Evolutionary conservation across 805 yeast genomes (phyloP).

Genomic region (Hemisphaericaspora nanyangensis): DNA sequence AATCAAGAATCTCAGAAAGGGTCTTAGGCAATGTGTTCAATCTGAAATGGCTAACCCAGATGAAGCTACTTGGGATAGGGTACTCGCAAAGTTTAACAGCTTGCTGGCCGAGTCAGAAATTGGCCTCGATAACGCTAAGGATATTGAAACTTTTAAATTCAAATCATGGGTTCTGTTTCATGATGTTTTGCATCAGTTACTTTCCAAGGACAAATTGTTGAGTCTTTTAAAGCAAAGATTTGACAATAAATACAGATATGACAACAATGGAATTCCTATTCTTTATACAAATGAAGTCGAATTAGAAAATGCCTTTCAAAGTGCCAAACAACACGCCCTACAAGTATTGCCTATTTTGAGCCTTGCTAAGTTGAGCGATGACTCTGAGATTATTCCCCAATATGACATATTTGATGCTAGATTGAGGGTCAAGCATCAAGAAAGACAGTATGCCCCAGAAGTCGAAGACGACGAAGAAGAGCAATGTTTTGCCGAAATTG

Average conservation of each 20-base stretch:
- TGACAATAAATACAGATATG: slow-evolving; percentile 81
- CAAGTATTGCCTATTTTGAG: slow-evolving; percentile 57
- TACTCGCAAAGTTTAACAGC: slow-evolving; percentile 41
- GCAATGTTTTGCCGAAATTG: slow-evolving; percentile 51
- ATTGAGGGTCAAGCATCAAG: slow-evolving; percentile 20
- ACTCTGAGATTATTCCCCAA: slow-evolving; percentile 58
- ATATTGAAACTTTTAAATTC: slow-evolving; percentile 44
- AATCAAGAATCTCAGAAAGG: slow-evolving; percentile 43
- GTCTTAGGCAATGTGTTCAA: slow-evolving; percentile 49
- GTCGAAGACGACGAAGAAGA: slow-evolving; percentile 23
- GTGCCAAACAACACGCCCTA: slow-evolving; percentile 58
- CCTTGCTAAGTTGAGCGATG: slow-evolving; percentile 49
- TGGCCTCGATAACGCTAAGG: slow-evolving; percentile 54
- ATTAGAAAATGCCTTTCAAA: slow-evolving; percentile 59
- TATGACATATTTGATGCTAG: slow-evolving; percentile 37
- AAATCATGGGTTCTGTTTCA: slow-evolving; percentile 66
- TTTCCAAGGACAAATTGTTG: slow-evolving; percentile 64
- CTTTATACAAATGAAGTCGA: slow-evolving; percentile 75
- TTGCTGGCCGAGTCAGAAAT: slow-evolving; percentile 27
- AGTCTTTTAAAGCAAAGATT: slow-evolving; percentile 71
- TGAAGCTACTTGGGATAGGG: slow-evolving; percentile 57
- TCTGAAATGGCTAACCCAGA: slow-evolving; percentile 49
- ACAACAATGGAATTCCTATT: slow-evolving; percentile 74
- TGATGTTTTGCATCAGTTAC: slow-evolving; percentile 53
- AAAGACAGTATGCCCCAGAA: slow-evolving; percentile 19